phyloP scores from a whole-genome alignment of 805 yeast genomes.

The Yamadazyma laniorum region DNA sequence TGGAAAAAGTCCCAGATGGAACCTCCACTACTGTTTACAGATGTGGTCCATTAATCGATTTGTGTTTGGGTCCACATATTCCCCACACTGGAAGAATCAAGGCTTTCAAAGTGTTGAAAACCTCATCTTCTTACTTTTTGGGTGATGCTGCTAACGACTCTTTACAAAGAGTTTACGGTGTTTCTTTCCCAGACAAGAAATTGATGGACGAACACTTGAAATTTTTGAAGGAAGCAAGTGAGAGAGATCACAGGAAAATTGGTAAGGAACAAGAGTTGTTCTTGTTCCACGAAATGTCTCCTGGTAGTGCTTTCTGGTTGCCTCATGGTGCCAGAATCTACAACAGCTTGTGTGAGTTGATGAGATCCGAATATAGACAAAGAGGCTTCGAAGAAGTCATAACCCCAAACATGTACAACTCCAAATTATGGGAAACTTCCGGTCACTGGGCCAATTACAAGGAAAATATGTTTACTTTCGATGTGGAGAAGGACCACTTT shows the following conservation, averaged over 20 bases:
- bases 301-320: constrained; percentile 98
- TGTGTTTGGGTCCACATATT: constrained; percentile 97
- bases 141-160: constrained; percentile 94
- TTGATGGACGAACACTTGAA: constrained; percentile 91
- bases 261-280: constrained; percentile 97
- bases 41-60: constrained; percentile 95
- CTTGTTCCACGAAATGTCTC: constrained; percentile 93
- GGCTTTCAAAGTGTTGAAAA: constrained; percentile 89
- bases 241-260: constrained; percentile 93
- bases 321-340: constrained; percentile 99
- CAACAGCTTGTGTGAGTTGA: constrained; percentile 75
- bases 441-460: constrained; percentile 99
- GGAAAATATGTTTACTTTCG: constrained; percentile 96
- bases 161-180: constrained; percentile 95
- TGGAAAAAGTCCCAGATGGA: constrained; percentile 90
- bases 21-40: constrained; percentile 95
- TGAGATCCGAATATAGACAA: constrained; percentile 81
- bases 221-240: constrained; percentile 92
- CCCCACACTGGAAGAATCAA: constrained; percentile 97
- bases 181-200: constrained; percentile 97
- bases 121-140: constrained; percentile 92
- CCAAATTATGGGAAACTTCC: constrained; percentile 97
- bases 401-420: constrained; percentile 97
- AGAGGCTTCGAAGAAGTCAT: constrained; percentile 98
- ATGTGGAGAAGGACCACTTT: constrained; percentile 91